phyloP scores from a whole-genome alignment of 768 basidiomycete genomes.

The Serendipita sp. region DNA sequence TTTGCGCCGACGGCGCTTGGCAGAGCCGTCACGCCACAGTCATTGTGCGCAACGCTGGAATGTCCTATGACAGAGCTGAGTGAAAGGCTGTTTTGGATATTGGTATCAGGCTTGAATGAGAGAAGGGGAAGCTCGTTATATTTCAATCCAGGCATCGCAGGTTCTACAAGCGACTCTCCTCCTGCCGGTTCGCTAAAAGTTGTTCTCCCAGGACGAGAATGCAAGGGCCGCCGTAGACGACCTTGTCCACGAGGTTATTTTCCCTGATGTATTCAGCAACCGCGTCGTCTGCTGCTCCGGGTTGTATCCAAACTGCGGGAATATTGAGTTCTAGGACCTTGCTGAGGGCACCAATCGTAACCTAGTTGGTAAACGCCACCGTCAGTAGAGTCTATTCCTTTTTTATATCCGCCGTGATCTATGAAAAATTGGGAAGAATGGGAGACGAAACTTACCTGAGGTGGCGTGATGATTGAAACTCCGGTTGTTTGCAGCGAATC shows the following conservation, averaged over 20 bases:
- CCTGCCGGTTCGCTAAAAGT: not conserved
- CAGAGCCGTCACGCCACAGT: too few relatives aligned
- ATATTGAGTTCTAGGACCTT: conserved; percentile 51
- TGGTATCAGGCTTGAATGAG: too few relatives aligned
- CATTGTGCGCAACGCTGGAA: too few relatives aligned
- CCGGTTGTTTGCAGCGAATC: conserved; percentile 46
- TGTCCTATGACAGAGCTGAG: too few relatives aligned
- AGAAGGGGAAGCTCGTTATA: too few relatives aligned
- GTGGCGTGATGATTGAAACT: conserved; percentile 62
- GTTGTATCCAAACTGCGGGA: conserved; percentile 79
- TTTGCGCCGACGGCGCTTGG: too few relatives aligned
- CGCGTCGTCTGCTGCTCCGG: conserved; percentile 57
- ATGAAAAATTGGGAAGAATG: too few relatives aligned
- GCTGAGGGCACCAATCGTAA: conserved; percentile 51
- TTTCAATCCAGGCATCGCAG: too few relatives aligned
- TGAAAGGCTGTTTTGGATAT: too few relatives aligned
- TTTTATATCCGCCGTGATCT: not conserved
- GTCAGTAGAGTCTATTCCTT: not conserved
- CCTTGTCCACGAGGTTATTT: conserved; percentile 43
- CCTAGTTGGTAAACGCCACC: conserved; percentile 22
- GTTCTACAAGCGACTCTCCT: too few relatives aligned
- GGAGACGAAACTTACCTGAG: conserved; percentile 30
- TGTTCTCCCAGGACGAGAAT: conserved; percentile 59
- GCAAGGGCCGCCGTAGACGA: conserved; percentile 74
- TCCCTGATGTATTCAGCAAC: conserved; percentile 51